Conservation (phyloP, 345 rosid species). For the Cardamine chenopodiifolia region DNA sequence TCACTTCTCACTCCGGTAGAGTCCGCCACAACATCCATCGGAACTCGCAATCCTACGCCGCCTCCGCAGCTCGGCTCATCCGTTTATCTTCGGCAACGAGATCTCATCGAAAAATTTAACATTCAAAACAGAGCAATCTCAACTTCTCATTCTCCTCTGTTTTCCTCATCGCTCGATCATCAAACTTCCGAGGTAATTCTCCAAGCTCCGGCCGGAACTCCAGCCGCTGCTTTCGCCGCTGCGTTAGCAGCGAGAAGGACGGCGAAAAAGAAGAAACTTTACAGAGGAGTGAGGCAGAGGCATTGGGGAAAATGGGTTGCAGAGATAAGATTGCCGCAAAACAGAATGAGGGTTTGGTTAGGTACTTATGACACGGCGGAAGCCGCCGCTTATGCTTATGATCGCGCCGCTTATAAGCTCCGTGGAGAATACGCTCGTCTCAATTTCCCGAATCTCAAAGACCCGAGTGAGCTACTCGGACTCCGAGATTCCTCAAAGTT, state of each 20-base stretch:
- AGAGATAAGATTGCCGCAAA: constrained; percentile 91
- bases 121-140: constrained; percentile 50
- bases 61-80: constrained; percentile 69
- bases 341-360: constrained; percentile 92
- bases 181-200: constrained; percentile 21
- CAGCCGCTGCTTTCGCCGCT: constrained; percentile 33
- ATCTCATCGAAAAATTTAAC: constrained; percentile 64
- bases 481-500: constrained; percentile 62
- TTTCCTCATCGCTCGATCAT: constrained; percentile 29
- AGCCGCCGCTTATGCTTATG: constrained; percentile 95
- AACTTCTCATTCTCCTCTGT: constrained; percentile 43
- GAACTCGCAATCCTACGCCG: constrained; percentile 43
- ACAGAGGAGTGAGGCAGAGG: constrained; percentile 98
- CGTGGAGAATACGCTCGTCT: constrained; percentile 91
- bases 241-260: constrained; percentile 36
- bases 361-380: constrained; percentile 93
- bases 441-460: constrained; percentile 82
- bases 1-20: constrained; percentile 50
- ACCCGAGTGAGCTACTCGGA: constrained; percentile 58
- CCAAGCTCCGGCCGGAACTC: neutral
- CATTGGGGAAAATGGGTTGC: constrained; percentile 99
- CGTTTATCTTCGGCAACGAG: constrained; percentile 85
- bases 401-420: constrained; percentile 96
- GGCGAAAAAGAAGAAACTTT: constrained; percentile 67
- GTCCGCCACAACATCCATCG: constrained; percentile 22